These are phyloP conservation scores for Xylariaceae sp. DNA, from an alignment of 2,329 filamentous ascomycete genomes.

Conservation along the genomic window DNA sequence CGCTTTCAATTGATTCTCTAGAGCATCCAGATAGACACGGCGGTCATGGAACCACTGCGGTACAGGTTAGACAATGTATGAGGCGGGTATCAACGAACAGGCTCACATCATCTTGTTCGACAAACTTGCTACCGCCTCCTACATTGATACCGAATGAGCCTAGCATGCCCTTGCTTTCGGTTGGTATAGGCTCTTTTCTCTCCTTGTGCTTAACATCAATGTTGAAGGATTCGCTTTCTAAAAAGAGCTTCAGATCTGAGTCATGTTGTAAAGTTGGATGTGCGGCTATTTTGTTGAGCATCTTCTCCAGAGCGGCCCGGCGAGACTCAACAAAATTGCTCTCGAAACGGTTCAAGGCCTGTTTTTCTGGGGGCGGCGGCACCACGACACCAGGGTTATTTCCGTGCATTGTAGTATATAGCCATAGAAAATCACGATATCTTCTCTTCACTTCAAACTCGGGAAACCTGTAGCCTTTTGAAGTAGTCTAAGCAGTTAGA, in stretches of 20 bases:
- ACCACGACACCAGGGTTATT: constrained; percentile 95
- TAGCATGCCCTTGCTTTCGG: constrained; percentile 90
- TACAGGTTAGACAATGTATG: constrained; percentile 15
- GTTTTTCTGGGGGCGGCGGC: constrained; percentile 94
- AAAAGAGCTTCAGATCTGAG: constrained; percentile 86
- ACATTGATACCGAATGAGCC: constrained; percentile 76
- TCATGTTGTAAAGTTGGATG: constrained; percentile 92
- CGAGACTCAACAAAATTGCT: constrained; percentile 93
- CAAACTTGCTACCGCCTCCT: constrained; percentile 77
- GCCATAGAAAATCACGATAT: constrained; percentile 96
- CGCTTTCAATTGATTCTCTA: constrained; percentile 85
- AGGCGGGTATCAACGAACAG: not conserved
- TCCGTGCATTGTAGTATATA: constrained; percentile 88
- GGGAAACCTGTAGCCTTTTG: constrained; percentile 87
- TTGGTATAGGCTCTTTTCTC: constrained; percentile 75
- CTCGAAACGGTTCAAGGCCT: constrained; percentile 93
- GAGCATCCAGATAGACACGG: constrained; percentile 85
- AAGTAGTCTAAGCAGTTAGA: constrained; percentile 63
- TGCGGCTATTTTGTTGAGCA: constrained; percentile 91
- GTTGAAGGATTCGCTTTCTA: constrained; percentile 94
- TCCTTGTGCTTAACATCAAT: constrained; percentile 98
- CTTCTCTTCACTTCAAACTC: constrained; percentile 91
- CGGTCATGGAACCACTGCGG: constrained; percentile 93
- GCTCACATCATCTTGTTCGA: constrained; percentile 92
- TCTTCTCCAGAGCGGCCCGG: constrained; percentile 86